A percentile compares a stretch with the other conserved stretches of the same genome.
Conservation (phyloP, 345 rosid genomes). For the Eucalyptus victrix region DNA sequence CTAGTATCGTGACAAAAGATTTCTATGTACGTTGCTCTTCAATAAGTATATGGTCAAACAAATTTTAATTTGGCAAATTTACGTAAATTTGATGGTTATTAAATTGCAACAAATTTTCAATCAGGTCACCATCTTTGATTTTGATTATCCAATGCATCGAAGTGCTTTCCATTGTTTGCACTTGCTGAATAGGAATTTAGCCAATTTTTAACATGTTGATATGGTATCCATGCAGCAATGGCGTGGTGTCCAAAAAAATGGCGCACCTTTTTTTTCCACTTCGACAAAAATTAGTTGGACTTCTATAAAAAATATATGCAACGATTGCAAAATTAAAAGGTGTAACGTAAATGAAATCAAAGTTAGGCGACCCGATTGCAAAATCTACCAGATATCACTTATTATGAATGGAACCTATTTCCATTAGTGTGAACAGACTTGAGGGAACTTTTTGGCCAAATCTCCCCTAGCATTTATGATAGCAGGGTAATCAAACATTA, state of each 20-base stretch:
- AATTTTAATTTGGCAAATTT: background rate
- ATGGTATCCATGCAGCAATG: background rate
- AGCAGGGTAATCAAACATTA: background rate
- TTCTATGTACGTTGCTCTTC: background rate
- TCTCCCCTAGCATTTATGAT: background rate
- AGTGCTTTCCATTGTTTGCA: background rate
- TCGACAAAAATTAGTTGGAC: background rate
- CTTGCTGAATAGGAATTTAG: background rate
- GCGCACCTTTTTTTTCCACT: background rate
- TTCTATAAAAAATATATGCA: background rate
- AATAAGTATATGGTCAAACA: background rate
- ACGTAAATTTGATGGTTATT: background rate
- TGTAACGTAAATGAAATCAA: background rate
- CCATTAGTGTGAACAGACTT: background rate
- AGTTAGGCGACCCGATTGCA: background rate
- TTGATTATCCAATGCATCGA: background rate
- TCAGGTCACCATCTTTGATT: background rate
- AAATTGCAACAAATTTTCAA: background rate
- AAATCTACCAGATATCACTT: background rate
- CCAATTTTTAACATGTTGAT: background rate
- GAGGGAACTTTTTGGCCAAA: background rate
- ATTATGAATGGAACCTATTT: background rate
- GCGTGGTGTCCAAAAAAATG: background rate
- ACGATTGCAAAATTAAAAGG: background rate
- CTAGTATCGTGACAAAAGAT: background rate